A percentile compares a stretch with the other conserved stretches of the same genome.
Evolutionary conservation across 805 yeast species (phyloP).

Genomic region (Candida caryicola): DNA sequence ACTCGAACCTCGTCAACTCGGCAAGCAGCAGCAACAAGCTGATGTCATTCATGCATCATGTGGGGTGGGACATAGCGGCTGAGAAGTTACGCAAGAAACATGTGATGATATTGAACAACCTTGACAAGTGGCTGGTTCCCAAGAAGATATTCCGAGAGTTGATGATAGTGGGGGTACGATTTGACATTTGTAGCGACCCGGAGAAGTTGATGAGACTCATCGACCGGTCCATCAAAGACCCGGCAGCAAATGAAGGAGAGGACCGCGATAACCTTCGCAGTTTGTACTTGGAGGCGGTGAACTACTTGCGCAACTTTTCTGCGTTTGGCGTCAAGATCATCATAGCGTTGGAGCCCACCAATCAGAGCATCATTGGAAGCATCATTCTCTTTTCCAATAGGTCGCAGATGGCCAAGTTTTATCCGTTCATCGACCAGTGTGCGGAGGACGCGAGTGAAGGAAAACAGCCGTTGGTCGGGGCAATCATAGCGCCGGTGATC

Average conservation of each 20-base stretch:
- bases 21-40: constrained; percentile 21
- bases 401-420: constrained; percentile 44
- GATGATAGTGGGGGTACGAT: constrained; percentile 55
- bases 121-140: constrained; percentile 51
- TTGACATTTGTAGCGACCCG: constrained; percentile 50
- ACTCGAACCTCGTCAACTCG: constrained; percentile 14
- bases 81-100: constrained; percentile 21
- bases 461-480: constrained; percentile 36
- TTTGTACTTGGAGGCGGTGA: constrained; percentile 39
- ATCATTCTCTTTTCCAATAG: constrained; percentile 46
- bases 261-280: constrained; percentile 21
- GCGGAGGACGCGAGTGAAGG: constrained; percentile 10
- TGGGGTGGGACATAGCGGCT: constrained; percentile 39
- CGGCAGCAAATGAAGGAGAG: constrained; percentile 10
- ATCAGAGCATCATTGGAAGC: constrained; percentile 52
- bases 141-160: constrained; percentile 52
- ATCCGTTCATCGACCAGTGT: constrained; percentile 50
- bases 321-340: constrained; percentile 43
- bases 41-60: constrained; percentile 32
- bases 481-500: constrained; percentile 50
- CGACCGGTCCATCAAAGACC: constrained; percentile 16
- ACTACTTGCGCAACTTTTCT: constrained; percentile 24
- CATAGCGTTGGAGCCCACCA: constrained; percentile 52
- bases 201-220: constrained; percentile 43
- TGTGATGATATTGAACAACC: constrained; percentile 41